Conservation (phyloP, 805 yeast species). For the Kuraishia hungarica region DNA sequence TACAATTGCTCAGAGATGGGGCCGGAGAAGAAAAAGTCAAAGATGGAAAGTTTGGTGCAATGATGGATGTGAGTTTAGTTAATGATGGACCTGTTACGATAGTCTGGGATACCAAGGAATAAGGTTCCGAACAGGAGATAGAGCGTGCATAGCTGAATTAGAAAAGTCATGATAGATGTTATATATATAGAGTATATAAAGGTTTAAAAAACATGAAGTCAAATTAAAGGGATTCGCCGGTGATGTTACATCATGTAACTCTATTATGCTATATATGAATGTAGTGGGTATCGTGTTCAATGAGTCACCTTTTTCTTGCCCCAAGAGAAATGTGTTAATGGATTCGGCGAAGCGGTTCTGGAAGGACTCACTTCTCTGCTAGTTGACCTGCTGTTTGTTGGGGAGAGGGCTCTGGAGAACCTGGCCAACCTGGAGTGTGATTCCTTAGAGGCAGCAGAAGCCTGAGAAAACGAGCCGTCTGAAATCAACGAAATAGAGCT, state of each 20-base stretch:
- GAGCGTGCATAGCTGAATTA: constrained; percentile 4
- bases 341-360: not conserved
- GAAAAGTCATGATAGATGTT: not conserved
- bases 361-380: not conserved
- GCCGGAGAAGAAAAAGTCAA: constrained; percentile 59
- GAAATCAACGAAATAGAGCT: not conserved
- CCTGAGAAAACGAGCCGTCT: not conserved
- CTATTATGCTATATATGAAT: not conserved
- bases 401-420: not conserved
- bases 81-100: constrained; percentile 96
- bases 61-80: constrained; percentile 88
- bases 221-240: not conserved
- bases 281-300: not conserved
- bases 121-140: constrained; percentile 4
- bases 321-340: not conserved
- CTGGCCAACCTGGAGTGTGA: not conserved
- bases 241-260: not conserved
- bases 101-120: constrained; percentile 59
- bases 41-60: constrained; percentile 91
- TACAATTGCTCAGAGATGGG: constrained; percentile 35
- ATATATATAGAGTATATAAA: not conserved
- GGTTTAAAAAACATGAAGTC: not conserved
- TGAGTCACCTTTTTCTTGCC: not conserved
- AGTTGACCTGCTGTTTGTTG: not conserved
- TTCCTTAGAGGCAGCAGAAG: not conserved